Evolutionary conservation across 2,329 filamentous ascomycete species (phyloP).

Genomic region (Cladosporium sp.): DNA sequence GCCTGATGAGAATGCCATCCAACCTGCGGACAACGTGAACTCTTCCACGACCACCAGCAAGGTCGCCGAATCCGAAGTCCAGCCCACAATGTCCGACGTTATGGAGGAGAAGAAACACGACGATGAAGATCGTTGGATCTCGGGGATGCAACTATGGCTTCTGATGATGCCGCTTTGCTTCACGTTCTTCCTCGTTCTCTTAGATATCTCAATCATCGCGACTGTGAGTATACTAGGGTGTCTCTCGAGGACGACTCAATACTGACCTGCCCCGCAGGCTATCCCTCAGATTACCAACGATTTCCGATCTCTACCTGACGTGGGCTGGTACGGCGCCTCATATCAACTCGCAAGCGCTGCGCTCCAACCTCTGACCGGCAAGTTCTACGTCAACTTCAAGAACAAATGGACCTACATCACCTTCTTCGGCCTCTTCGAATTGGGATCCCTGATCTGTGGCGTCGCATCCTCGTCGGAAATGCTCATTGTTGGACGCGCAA

Average conservation of each 20-base stretch:
- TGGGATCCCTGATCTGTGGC: slow-evolving; percentile 51
- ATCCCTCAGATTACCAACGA: slow-evolving; percentile 37
- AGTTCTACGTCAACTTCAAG: slow-evolving; percentile 16
- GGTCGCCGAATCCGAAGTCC: background rate
- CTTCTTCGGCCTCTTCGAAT: slow-evolving; percentile 16
- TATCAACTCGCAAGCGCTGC: slow-evolving; percentile 15
- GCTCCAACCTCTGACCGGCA: slow-evolving; percentile 17
- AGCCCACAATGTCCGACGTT: background rate
- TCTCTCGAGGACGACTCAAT: background rate
- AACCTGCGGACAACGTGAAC: background rate
- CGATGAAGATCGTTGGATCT: slow-evolving; percentile 24
- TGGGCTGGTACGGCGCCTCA: slow-evolving; percentile 36
- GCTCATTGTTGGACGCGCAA: slow-evolving; percentile 50
- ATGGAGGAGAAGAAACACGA: background rate
- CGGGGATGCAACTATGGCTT: slow-evolving; percentile 26
- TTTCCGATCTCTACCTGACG: slow-evolving; percentile 36
- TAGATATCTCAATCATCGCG: slow-evolving; percentile 15
- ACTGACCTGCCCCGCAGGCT: slow-evolving; percentile 18
- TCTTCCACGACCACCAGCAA: background rate
- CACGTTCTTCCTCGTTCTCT: slow-evolving; percentile 27
- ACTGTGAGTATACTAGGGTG: slow-evolving; percentile 8
- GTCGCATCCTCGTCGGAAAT: slow-evolving; percentile 43
- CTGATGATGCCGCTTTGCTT: slow-evolving; percentile 33
- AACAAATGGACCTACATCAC: slow-evolving; percentile 17
- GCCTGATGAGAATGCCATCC: background rate